Evolutionary conservation across 2,329 filamentous ascomycete species (phyloP), one percentile per base, ranked within the genome.

Genomic region (Fusarium tanahbumbuense): DNA sequence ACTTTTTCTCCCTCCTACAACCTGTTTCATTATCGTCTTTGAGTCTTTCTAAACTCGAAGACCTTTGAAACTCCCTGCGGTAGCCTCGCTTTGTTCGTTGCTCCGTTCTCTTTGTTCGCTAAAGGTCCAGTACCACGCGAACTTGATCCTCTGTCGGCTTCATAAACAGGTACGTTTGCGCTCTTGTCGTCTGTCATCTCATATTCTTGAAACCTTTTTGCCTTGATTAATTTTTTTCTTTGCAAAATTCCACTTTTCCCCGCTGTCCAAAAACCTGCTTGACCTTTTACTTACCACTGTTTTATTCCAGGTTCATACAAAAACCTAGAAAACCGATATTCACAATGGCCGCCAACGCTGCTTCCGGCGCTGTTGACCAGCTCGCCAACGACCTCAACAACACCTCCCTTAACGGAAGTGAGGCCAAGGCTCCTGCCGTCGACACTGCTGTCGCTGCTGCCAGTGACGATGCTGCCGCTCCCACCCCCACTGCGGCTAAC

Each of bases 361-460:
- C 85, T 75, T 79, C 84, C 77, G 83, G 83, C 82, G 87, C 88
- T 89, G 88, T 91, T 86, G 91, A 92, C 77, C 92, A 93, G 91
- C 92, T 94, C 82, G 88, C 90, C 84, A 86, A 89, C 83, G 92
- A 96, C 80, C 91, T 92, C 77, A 85, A 87, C 83, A 93, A 90
- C 84, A 83, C 90, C 78, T 87, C 88, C 81, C 86, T 93, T 80
- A 89, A 92, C 79, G 87, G 88, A 76, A 84, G 91, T 78, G 89
- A 89, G 82, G 87, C 86, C 80, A 87, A 87, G 80, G 87, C 88
- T 72, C 84, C 91, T 77, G 83, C 88, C 80, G 86, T 94, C 85
- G 92, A 95, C 85, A 94, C 93, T 82, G 90, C 88, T 80, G 89
- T 92, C 77, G 72, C 78, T 73, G 80, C 84, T 74, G 80, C 82